Base-by-base conservation (phyloP, 2,329 filamentous ascomycete species). In the Fusarium stilboides region DNA sequence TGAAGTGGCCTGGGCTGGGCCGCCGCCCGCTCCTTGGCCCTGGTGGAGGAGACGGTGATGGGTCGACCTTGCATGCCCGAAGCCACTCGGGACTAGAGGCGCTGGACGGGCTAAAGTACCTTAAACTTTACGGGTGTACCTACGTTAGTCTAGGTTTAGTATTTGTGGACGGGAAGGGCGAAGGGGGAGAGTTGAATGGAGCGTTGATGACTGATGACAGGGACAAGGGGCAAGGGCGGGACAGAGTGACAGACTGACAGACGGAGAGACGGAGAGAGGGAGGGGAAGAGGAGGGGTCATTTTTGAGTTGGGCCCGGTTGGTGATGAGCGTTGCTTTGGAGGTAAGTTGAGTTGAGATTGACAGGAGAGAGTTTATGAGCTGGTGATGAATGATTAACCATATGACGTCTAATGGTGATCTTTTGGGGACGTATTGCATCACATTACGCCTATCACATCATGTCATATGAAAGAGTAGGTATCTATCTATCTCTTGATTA, bases 41-140 rank as follows among this genome's bases (percentile, higher is more conserved):
- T n/a, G 34, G 22, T 31, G 28, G 39, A 28, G 19, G 34, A 50
- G 36, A 47, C 62, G 65, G 52, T 65, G 60, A 63, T 68, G 46
- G 31, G 31, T 49, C 53, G 42, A 40, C 61, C 59, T 62, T 68
- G 54, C 64, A 65, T 54, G 65, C 58, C 64, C 53, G 55, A 66
- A 69, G 66, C 65, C 66, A 69, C 65, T 49, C 49, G 46, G 47
- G 55, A 33, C 65, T 46, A 47, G 50, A 54, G 58, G 49, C 64
- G 64, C 63, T 57, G 58, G 51, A 54, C 53, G 65, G 65, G 49
- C 65, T 61, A 58, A 68, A 47, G 51, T 66, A n/a, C n/a, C n/a
- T n/a, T n/a, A 66, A 54, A 69, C 55, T 69, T 66, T 52, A 62
- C 66, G 66, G 66, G 65, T 69, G 66, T 69, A 69, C 66, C 66